Conservation (phyloP, 2,329 filamentous ascomycete species). For the Aspergillus floridensis region DNA sequence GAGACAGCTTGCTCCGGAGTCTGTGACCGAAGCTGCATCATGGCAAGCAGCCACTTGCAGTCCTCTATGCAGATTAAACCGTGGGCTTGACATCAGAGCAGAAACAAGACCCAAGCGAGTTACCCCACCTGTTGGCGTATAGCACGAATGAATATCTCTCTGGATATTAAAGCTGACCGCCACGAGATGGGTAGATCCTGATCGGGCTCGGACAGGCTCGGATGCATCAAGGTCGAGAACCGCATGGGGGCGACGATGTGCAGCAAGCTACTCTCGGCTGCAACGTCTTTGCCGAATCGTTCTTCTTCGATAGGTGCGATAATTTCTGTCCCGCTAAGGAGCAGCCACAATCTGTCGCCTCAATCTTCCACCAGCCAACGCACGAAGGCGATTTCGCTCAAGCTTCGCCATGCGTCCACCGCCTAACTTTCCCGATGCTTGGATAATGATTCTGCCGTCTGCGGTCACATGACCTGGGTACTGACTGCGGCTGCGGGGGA, state of each 20-base stretch:
- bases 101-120: too few relatives aligned
- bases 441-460: background rate
- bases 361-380: background rate
- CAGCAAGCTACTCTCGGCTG: background rate
- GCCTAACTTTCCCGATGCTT: background rate
- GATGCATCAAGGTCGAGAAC: background rate
- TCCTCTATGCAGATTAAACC: too few relatives aligned
- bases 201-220: background rate
- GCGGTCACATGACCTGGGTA: background rate
- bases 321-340: background rate
- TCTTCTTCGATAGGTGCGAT: background rate
- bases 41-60: too few relatives aligned
- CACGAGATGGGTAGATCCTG: background rate
- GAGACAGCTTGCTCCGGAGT: too few relatives aligned
- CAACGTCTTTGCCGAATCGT: background rate
- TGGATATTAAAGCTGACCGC: background rate
- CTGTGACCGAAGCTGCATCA: too few relatives aligned
- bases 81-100: too few relatives aligned
- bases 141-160: too few relatives aligned
- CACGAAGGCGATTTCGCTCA: background rate
- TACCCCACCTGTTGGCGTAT: too few relatives aligned
- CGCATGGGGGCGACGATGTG: background rate
- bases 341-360: background rate
- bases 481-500: background rate
- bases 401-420: background rate